Conservation (phyloP, 768 basidiomycete genomes). For the Pleurotus eryngii region DNA sequence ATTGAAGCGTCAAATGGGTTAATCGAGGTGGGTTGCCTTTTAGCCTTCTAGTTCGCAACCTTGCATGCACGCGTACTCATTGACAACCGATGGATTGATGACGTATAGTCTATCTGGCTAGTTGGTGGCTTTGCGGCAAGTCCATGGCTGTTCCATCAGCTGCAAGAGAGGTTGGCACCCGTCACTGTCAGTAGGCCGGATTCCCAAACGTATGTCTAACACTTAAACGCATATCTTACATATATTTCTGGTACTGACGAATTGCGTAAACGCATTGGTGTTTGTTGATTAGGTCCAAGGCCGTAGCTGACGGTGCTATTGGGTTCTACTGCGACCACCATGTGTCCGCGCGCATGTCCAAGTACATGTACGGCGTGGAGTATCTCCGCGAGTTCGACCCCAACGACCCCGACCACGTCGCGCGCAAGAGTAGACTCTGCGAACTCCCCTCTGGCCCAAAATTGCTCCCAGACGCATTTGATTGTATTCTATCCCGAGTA, state of each 20-base stretch:
- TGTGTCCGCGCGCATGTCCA: conserved; percentile 77
- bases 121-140: conserved; percentile 84
- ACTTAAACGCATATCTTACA: conserved; percentile 49
- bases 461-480: conserved; percentile 79
- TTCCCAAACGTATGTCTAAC: conserved; percentile 61
- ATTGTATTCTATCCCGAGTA: conserved; percentile 72
- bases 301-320: conserved; percentile 80
- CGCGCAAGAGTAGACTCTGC: conserved; percentile 61
- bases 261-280: neutral
- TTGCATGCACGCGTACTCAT: too few species aligned
- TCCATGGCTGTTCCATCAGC: conserved; percentile 74
- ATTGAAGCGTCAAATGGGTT: conserved; percentile 65
- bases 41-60: too few species aligned
- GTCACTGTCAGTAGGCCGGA: conserved; percentile 74
- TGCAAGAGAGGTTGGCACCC: conserved; percentile 63
- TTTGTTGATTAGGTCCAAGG: conserved; percentile 62
- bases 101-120: conserved; percentile 65
- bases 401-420: conserved; percentile 61
- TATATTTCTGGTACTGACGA: too few species aligned
- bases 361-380: conserved; percentile 81
- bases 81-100: too few species aligned
- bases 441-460: conserved; percentile 76
- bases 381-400: conserved; percentile 67
- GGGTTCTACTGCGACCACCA: conserved; percentile 85
- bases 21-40: conserved; percentile 46